A percentile compares a stretch with the other conserved stretches of the same genome.
These are phyloP conservation scores for Chytriomyces confervae DNA, from an alignment of 192 early-diverging fungal genomes.

Conservation along the genomic window DNA sequence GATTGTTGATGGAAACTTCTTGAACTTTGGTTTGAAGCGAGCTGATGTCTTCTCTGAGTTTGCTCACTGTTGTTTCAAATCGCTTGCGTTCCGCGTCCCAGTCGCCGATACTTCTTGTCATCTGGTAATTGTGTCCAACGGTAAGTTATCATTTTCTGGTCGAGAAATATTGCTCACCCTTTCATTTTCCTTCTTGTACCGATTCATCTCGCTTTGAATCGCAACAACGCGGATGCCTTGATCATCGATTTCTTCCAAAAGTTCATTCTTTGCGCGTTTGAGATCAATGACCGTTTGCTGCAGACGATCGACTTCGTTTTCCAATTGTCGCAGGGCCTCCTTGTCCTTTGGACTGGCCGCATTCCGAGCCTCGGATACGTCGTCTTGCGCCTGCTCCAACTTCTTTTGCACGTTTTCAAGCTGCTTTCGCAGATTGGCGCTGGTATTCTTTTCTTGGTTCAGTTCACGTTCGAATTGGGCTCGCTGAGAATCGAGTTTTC, in stretches of 20 bases:
- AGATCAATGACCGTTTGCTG: constrained; percentile 51
- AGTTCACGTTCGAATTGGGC: constrained; percentile 39
- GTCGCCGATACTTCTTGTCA: constrained; percentile 16
- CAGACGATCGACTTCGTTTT: constrained; percentile 43
- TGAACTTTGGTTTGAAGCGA: constrained; percentile 31
- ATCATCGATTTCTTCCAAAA: constrained; percentile 55
- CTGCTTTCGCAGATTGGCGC: constrained; percentile 20
- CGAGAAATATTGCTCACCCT: constrained; percentile 17
- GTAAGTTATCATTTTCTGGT: background rate
- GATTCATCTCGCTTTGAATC: constrained; percentile 35
- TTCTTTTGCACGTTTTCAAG: constrained; percentile 37
- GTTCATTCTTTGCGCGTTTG: constrained; percentile 47
- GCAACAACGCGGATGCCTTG: constrained; percentile 43
- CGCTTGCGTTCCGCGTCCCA: constrained; percentile 32
- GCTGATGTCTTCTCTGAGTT: constrained; percentile 28
- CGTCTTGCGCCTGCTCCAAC: constrained; percentile 41
- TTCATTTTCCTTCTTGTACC: constrained; percentile 40
- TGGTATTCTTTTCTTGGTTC: constrained; percentile 28
- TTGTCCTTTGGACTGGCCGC: constrained; percentile 29
- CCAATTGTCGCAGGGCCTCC: constrained; percentile 29
- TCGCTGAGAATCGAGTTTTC: constrained; percentile 25
- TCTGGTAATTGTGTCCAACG: background rate
- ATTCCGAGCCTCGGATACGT: constrained; percentile 27
- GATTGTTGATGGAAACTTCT: constrained; percentile 38
- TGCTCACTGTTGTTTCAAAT: constrained; percentile 24